These are phyloP conservation scores for Meyerozyma carpophila DNA, from an alignment of 1,139 yeast species.

Conservation along the genomic window DNA sequence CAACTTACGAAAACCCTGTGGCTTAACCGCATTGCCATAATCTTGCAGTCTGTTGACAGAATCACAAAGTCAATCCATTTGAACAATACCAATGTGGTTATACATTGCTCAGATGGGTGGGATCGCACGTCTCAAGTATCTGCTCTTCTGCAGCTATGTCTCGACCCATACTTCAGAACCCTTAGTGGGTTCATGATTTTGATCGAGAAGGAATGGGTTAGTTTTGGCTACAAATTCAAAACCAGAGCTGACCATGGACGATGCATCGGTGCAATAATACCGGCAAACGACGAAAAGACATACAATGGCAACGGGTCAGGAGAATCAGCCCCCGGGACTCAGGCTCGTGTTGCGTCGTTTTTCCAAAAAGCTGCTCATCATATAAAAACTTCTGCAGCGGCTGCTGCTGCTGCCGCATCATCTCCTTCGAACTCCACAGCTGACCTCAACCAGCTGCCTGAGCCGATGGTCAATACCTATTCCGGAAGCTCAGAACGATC, in stretches of 20 bases:
- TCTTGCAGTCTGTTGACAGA: slow-evolving; percentile 73
- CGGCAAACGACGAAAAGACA: slow-evolving; percentile 12
- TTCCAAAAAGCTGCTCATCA: slow-evolving; percentile 41
- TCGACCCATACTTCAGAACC: slow-evolving; percentile 89
- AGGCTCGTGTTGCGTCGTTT: slow-evolving; percentile 20
- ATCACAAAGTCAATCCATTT: slow-evolving; percentile 75
- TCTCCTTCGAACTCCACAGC: slow-evolving; percentile 8
- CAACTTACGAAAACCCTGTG: slow-evolving; percentile 66
- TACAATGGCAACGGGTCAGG: slow-evolving; percentile 2
- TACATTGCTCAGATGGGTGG: slow-evolving; percentile 99
- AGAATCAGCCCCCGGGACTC: slow-evolving; percentile 5
- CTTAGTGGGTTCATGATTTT: slow-evolving; percentile 79
- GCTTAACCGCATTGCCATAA: slow-evolving; percentile 66
- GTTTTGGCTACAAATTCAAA: slow-evolving; percentile 88
- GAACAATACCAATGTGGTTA: slow-evolving; percentile 74
- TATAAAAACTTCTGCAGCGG: slow-evolving; percentile 33
- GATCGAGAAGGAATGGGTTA: slow-evolving; percentile 91
- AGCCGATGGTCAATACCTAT: slow-evolving; percentile 19
- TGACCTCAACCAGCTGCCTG: slow-evolving; percentile 8
- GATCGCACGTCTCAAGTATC: slow-evolving; percentile 91
- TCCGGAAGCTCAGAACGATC: slow-evolving; percentile 51
- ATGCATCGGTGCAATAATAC: slow-evolving; percentile 36
- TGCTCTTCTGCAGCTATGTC: slow-evolving; percentile 76
- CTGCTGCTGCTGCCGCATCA: slow-evolving; percentile 11
- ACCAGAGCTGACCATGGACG: slow-evolving; percentile 77